These are phyloP conservation scores for Gossypium gossypioides DNA, from an alignment of 441 rosid species.

Conservation along the genomic window DNA sequence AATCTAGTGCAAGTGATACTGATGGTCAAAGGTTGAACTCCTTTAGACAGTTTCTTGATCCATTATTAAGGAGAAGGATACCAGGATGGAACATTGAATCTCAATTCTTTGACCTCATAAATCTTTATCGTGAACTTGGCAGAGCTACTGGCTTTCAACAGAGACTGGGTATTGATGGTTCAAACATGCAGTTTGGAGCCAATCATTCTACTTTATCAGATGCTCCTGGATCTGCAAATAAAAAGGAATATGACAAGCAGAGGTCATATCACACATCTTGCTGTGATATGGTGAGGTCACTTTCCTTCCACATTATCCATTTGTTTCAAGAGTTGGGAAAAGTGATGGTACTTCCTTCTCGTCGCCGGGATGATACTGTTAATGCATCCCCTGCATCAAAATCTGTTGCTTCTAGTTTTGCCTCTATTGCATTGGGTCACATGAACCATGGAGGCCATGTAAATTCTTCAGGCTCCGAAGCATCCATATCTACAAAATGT, in stretches of 20 bases:
- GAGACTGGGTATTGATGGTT: slow-evolving; percentile 47
- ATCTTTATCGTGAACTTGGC: slow-evolving; percentile 85
- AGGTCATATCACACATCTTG: slow-evolving; percentile 78
- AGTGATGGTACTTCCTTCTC: slow-evolving; percentile 89
- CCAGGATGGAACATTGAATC: slow-evolving; percentile 80
- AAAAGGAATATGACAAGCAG: slow-evolving; percentile 61
- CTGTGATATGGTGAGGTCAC: slow-evolving; percentile 85
- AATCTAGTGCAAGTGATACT: slow-evolving; percentile 34
- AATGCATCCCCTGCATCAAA: slow-evolving; percentile 83
- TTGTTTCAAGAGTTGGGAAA: slow-evolving; percentile 97
- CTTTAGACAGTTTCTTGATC: slow-evolving; percentile 92
- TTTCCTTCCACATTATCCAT: slow-evolving; percentile 80
- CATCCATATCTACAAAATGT: slow-evolving; percentile 68
- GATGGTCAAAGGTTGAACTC: slow-evolving; percentile 83
- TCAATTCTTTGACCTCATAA: slow-evolving; percentile 87
- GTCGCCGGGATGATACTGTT: slow-evolving; percentile 83
- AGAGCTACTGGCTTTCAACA: slow-evolving; percentile 70
- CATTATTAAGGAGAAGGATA: slow-evolving; percentile 77
- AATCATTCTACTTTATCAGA: slow-evolving; percentile 46
- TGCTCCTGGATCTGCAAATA: slow-evolving; percentile 34
- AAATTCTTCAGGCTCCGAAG: slow-evolving; percentile 47
- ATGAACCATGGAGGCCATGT: slow-evolving; percentile 72
- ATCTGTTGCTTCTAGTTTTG: slow-evolving; percentile 71
- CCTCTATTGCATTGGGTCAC: slow-evolving; percentile 71
- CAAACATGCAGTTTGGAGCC: slow-evolving; percentile 36